Conservation (phyloP, 768 basidiomycete species). For the Suillus plorans region DNA sequence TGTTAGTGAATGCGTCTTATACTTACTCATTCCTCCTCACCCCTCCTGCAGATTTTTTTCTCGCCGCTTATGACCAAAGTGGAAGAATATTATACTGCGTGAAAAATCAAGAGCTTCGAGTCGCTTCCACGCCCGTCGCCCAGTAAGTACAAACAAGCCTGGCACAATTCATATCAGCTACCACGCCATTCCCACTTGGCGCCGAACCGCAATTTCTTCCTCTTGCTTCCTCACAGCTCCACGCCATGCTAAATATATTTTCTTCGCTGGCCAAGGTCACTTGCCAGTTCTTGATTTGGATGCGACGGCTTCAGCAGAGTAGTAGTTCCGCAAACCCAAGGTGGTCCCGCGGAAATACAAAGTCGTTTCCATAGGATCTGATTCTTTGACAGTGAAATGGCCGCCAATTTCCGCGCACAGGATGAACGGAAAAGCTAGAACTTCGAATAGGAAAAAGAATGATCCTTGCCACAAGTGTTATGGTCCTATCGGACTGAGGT, state of each 20-base stretch:
- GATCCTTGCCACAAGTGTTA: background rate
- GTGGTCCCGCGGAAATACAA: background rate
- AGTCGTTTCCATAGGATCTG: constrained; percentile 1
- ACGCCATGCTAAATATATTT: background rate
- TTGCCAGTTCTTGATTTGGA: background rate
- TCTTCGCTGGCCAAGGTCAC: background rate
- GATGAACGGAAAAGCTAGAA: background rate
- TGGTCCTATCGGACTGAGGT: background rate
- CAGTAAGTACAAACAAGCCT: background rate
- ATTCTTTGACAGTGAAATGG: background rate
- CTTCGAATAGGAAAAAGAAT: background rate
- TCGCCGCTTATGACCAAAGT: background rate
- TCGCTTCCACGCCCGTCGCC: background rate
- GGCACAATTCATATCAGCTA: background rate
- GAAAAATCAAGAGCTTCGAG: background rate
- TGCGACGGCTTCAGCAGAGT: background rate
- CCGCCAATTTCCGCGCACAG: background rate
- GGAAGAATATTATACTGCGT: background rate
- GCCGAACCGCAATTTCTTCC: background rate
- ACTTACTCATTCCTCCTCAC: background rate
- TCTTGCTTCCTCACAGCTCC: background rate
- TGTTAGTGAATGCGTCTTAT: background rate
- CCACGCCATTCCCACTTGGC: background rate
- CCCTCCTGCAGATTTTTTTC: background rate
- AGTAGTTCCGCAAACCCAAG: background rate